Base-by-base conservation (phyloP, 305 asterid species). In the Rubia balearica region DNA sequence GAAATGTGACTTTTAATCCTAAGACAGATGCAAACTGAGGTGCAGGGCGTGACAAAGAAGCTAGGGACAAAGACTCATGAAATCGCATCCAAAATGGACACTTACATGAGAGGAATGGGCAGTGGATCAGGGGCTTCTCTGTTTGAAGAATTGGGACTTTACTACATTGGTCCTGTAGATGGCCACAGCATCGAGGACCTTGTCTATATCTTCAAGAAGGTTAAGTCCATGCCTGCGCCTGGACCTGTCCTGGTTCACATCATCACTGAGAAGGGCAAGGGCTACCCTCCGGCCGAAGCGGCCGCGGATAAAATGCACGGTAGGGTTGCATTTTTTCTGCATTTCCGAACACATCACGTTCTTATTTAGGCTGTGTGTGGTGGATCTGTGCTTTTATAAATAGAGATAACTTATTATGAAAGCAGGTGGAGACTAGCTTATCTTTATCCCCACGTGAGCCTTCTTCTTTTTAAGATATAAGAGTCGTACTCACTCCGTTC, bases 281-380 rank as follows among this genome's bases (percentile, higher is more conserved):
- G 96, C 0, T 87, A 87, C 9, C 87, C 90, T 57, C 92, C 92
- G 0, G 96, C 92, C 1, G 96, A 89, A 76, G 75, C 70, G 0
- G 92, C 96, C 1, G 80, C 89, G 0, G 96, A 89, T 53, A 86
- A 83, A 74, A 85, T 86, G 92, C 96, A 88, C 7, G 92, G 90
- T 85, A 79, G 17, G 27, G 14, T 42, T 49, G 12, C 6, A 12
- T 48, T 48, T 13, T 48, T 48, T n/a, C 53, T 13, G 3, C 6
- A 43, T 41, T 43, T 8, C 48, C 3, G 48, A 45, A 62, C 5
- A 17, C 16, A 21, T 71, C 7, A 24, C 57, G 57, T 9, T 51
- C 57, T 8, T 51, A 6, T 51, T 51, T 51, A 14, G 24, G 2
- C 27, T 21, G 30, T 57, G 16, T 57, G 9, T 57, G 8, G 5